Base-by-base conservation (phyloP, 768 basidiomycete genomes). In the Megacollybia marginata region DNA sequence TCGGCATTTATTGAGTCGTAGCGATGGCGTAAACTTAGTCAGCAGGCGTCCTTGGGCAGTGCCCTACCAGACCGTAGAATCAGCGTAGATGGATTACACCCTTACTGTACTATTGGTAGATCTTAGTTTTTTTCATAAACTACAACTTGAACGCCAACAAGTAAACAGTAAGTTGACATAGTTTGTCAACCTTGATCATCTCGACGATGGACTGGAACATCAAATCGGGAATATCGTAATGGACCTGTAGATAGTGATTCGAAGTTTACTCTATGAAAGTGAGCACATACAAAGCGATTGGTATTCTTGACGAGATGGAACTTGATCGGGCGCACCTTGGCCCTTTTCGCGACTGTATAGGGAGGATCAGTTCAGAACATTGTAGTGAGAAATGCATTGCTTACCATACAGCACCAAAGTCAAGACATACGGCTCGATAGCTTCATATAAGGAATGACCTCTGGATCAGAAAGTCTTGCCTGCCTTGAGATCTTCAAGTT, bases 201-300 rank as follows among this genome's bases (percentile, higher is more conserved):
- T 40, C 38, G 18, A 40, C 38, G 18, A 40, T 40, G 15, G 13
- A 15, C 38, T 40, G 15, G 15, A 40, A 5, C 38, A 40, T 15
- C 38, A 15, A 13, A 18, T 40, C 18, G 38, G 38, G 38, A 15
- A 15, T 40, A 18, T 40, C 38, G 5, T 40, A 18, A 18, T 40
- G 38, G 38, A 35, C 32, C 44, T 19, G 40, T 15, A 6, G 6
- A 28, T 28, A 2, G 6, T 28, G 23, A 28, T 28, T 28, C 23
- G 6, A 6, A 28, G 23, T 28, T 28, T 28, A 28, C 2, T 28
- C 23, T 6, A 28, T 28, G 23, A 28, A 2, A 28, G 23, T 28
- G 23, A 15, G 38, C 23, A 57, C 69, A 50, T 47, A 71, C 69
- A 48, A 70, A 67, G 49, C 70, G 69, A 53, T 71, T 69, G 4